Percentiles rank a stretch among this genome's conserved stretches.
These are phyloP conservation scores for Nigrospora oryzae DNA, from an alignment of 2,329 filamentous ascomycete genomes.

Conservation along the genomic window DNA sequence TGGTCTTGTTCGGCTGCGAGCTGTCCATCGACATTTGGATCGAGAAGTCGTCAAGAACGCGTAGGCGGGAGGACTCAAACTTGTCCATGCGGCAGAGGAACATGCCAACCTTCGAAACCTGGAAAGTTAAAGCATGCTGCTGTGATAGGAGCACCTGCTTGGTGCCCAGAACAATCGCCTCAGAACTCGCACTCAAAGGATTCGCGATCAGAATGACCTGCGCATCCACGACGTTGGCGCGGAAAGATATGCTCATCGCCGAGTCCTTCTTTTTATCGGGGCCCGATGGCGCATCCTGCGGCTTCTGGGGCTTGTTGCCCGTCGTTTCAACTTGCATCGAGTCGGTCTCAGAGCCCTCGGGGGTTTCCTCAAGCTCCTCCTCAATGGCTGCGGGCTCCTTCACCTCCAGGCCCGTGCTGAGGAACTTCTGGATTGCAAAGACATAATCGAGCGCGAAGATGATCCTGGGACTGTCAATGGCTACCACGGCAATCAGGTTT, in stretches of 20 bases:
- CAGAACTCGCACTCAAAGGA: conserved; percentile 78
- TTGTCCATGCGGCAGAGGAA: conserved; percentile 98
- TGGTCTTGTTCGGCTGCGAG: conserved; percentile 55
- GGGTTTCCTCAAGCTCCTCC: conserved; percentile 45
- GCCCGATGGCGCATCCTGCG: conserved; percentile 11
- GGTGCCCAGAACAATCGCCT: conserved; percentile 90
- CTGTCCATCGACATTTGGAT: conserved; percentile 80
- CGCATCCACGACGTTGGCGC: conserved; percentile 89
- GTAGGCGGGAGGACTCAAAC: conserved; percentile 81
- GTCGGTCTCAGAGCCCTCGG: conserved; percentile 51
- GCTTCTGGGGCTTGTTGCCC: conserved; percentile 23
- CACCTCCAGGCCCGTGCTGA: conserved; percentile 60
- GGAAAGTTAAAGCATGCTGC: conserved; percentile 88
- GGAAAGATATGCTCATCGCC: conserved; percentile 72
- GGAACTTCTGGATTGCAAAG: conserved; percentile 78
- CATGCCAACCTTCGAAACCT: conserved; percentile 93
- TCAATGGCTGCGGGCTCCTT: conserved; percentile 50
- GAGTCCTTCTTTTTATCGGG: conserved; percentile 21
- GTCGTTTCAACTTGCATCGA: conserved; percentile 42
- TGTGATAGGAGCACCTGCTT: conserved; percentile 90
- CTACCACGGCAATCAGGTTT: conserved; percentile 82
- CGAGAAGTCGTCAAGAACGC: conserved; percentile 95
- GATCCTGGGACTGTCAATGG: conserved; percentile 86
- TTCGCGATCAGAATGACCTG: conserved; percentile 97
- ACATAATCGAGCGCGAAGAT: conserved; percentile 96